Percentiles rank a stretch among this genome's conserved stretches.
These are phyloP conservation scores for Arthroderma sp. DNA, from an alignment of 2,329 filamentous ascomycete genomes.

Conservation along the genomic window DNA sequence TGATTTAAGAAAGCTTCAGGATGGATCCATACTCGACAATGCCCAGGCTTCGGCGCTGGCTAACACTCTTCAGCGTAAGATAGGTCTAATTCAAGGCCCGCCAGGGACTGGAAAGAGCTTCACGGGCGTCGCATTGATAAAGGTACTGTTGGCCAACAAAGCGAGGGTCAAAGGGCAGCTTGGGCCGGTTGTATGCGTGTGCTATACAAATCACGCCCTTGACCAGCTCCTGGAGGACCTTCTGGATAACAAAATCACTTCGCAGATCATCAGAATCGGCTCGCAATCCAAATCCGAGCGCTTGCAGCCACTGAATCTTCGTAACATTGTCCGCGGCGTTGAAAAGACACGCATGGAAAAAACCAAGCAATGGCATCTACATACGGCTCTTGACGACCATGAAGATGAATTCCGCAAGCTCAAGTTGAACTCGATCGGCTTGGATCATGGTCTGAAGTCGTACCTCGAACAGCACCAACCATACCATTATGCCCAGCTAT, in stretches of 20 bases:
- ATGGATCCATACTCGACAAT: slow-evolving; percentile 38
- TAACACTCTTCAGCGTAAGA: slow-evolving; percentile 27
- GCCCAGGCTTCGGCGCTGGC: slow-evolving; percentile 15
- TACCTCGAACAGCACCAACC: slow-evolving; percentile 12
- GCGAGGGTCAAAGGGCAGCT: slow-evolving; percentile 16
- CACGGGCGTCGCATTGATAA: slow-evolving; percentile 46
- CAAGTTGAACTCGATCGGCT: slow-evolving; percentile 1
- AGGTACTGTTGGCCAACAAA: slow-evolving; percentile 25
- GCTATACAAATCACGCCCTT: slow-evolving; percentile 55
- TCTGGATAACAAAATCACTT: slow-evolving; percentile 43
- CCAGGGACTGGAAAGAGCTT: slow-evolving; percentile 59
- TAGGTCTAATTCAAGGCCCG: slow-evolving; percentile 55
- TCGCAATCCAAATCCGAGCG: slow-evolving; percentile 42
- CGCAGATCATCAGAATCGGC: slow-evolving; percentile 49
- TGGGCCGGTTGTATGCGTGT: slow-evolving; percentile 37
- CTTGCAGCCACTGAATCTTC: slow-evolving; percentile 40
- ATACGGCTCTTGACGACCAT: slow-evolving; percentile 7
- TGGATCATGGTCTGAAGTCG: slow-evolving; percentile 6
- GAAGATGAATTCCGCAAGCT: slow-evolving; percentile 9
- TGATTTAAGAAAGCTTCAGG: slow-evolving; percentile 18
- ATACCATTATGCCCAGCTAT: slow-evolving; percentile 12
- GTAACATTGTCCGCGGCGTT: slow-evolving; percentile 17
- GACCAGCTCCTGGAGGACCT: slow-evolving; percentile 56
- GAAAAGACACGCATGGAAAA: slow-evolving; percentile 24
- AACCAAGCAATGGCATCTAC: slow-evolving; percentile 8